These are phyloP conservation scores for Artomyces pyxidatus DNA, from an alignment of 768 basidiomycete species.

Conservation along the genomic window DNA sequence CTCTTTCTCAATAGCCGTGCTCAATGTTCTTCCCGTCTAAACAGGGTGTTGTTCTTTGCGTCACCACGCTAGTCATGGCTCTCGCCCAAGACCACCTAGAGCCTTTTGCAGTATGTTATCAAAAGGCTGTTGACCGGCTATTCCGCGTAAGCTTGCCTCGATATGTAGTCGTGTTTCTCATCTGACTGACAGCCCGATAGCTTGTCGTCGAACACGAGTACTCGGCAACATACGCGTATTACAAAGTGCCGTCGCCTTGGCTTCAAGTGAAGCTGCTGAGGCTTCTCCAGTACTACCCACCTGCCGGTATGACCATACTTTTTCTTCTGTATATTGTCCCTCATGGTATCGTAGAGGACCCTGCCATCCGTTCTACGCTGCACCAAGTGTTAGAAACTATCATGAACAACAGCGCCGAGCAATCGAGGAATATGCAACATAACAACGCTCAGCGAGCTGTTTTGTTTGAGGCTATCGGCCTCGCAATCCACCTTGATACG, in stretches of 20 bases:
- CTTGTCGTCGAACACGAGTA: slow-evolving; percentile 90
- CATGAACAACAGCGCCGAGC: slow-evolving; percentile 87
- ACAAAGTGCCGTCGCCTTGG: slow-evolving; percentile 97
- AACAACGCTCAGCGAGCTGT: slow-evolving; percentile 98
- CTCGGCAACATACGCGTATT: slow-evolving; percentile 85
- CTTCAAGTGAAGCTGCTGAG: slow-evolving; percentile 92
- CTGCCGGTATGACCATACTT: slow-evolving; percentile 59
- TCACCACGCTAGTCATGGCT: slow-evolving; percentile 88
- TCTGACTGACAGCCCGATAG: slow-evolving; percentile 29
- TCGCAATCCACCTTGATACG: slow-evolving; percentile 93
- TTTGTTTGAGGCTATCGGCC: slow-evolving; percentile 95
- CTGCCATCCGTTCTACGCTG: slow-evolving; percentile 65
- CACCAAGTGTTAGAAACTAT: slow-evolving; percentile 81
- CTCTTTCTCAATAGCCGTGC: background rate
- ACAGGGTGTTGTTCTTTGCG: slow-evolving; percentile 91
- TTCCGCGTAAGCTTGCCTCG: slow-evolving; percentile 47
- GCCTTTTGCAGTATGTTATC: slow-evolving; percentile 86
- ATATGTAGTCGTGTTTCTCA: background rate
- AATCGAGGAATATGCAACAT: slow-evolving; percentile 91
- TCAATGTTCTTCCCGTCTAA: background rate
- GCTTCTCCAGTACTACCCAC: slow-evolving; percentile 90
- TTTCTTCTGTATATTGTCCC: background rate
- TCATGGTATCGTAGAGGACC: slow-evolving; percentile 56
- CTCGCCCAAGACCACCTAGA: slow-evolving; percentile 91
- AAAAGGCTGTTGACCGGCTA: slow-evolving; percentile 87